Evolutionary conservation across 2,329 filamentous ascomycete genomes (phyloP), one percentile per base, ranked within the genome.

Genomic region (Cercospora zeina): DNA sequence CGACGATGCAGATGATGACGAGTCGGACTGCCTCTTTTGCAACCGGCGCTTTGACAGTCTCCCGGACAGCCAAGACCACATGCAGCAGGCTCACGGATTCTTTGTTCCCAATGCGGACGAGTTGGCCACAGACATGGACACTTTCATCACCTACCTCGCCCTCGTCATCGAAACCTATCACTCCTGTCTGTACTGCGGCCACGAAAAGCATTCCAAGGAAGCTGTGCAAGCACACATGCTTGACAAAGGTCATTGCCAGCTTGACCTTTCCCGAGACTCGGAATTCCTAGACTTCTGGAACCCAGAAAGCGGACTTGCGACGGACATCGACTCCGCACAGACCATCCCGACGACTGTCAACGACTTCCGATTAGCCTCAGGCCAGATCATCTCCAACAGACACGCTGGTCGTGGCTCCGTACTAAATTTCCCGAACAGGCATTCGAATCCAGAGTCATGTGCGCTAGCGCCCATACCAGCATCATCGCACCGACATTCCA

Each of bases 201-300:
- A 75, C 13, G 70, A 77, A 37, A 75, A 79, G 33, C 69, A 70
- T 0, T 81, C 78, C 0, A 72, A 74, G 0, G 73, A 80, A 54
- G 83, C 77, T 0, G 78, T 79, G 0, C 80, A 82, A 64, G 80
- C 82, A 36, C 83, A 84, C 58, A 84, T 83, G 81, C 66, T 72
- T 0, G 76, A 72, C 2, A 83, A 80, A 53, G 78, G 79, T 0
- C 81, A 84, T 61, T 83, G 81, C 66, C 76, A 65, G 55, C 37
- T 67, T 3, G 62, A 67, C 54, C 57, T 67, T 4, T 63, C 65
- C 2, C 16, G 49, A 7, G 51, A 54, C 7, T 67, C 65, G 0
- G 65, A 67, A 6, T 67, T 59, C 53, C 58, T 64, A 24, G 65
- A 66, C 16, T 67, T 67, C 59, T 67, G 65, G 65, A 19, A 27